Percentiles rank a stretch among this genome's conserved stretches.
phyloP scores from a whole-genome alignment of 1,284 basidiomycete species.

The Puccinia coronata region DNA sequence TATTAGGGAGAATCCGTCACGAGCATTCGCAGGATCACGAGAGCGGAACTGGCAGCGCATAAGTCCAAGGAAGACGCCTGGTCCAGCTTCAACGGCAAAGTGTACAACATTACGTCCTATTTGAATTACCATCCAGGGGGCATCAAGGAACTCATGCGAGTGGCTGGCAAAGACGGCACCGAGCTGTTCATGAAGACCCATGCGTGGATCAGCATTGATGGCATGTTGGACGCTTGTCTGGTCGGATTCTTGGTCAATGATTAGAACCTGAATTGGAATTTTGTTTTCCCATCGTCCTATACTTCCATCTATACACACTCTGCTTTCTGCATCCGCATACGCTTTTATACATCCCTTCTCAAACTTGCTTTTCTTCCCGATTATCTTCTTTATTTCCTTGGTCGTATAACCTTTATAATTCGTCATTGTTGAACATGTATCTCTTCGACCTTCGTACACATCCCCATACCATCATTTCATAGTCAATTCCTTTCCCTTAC shows the following conservation, averaged over 20 bases:
- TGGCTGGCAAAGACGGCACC: constrained; percentile 90
- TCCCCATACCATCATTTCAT: too few species aligned
- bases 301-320: too few species aligned
- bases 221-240: constrained; percentile 86
- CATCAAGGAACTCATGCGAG: constrained; percentile 89
- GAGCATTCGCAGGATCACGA: constrained; percentile 71
- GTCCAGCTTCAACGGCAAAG: constrained; percentile 87
- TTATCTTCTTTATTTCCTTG: too few species aligned
- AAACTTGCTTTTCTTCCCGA: too few species aligned
- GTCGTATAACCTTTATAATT: too few species aligned
- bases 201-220: constrained; percentile 90
- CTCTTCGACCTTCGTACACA: too few species aligned
- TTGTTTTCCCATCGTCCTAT: not conserved
- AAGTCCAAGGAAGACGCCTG: constrained; percentile 84
- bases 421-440: too few species aligned
- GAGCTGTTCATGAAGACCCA: constrained; percentile 77
- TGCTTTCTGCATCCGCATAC: too few species aligned
- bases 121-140: constrained; percentile 91
- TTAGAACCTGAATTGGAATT: not conserved
- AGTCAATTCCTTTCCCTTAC: too few species aligned
- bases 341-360: too few species aligned
- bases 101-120: constrained; percentile 96
- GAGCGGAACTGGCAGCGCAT: constrained; percentile 80
- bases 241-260: constrained; percentile 75
- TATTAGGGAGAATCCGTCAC: constrained; percentile 56